Conservation (phyloP, 768 basidiomycete species). For the Lenzites betulinus region DNA sequence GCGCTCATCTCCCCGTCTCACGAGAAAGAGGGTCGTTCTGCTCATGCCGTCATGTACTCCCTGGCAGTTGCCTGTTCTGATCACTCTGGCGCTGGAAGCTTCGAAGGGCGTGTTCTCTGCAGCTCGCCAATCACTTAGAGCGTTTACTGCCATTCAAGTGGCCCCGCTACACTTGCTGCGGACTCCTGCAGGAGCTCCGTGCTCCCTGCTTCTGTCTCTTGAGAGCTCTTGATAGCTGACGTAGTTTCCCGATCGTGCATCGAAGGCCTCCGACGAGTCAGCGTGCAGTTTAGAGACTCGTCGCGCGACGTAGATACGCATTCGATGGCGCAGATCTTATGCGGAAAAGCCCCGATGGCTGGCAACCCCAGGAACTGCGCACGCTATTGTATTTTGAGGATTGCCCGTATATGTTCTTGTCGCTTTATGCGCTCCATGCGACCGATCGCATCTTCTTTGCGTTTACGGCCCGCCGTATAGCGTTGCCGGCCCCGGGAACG, state of each 20-base stretch:
- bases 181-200: neutral
- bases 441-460: slow-evolving; percentile 17
- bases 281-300: neutral
- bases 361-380: slow-evolving; percentile 1
- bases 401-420: slow-evolving; percentile 9
- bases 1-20: neutral
- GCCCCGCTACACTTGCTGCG: neutral
- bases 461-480: slow-evolving; percentile 6
- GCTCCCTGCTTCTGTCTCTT: neutral
- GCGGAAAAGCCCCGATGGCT: neutral
- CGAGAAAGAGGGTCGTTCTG: neutral
- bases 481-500: neutral
- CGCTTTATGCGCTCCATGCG: neutral
- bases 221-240: neutral
- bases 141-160: too few species aligned
- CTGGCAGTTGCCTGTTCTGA: neutral
- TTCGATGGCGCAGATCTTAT: neutral
- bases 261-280: neutral
- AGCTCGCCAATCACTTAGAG: neutral
- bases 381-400: slow-evolving; percentile 10
- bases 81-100: neutral
- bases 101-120: neutral
- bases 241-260: neutral
- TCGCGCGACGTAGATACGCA: neutral
- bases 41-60: too few species aligned